Evolutionary conservation across 306 rosid genomes (phyloP).

Genomic region (Ziziphus jujuba): DNA sequence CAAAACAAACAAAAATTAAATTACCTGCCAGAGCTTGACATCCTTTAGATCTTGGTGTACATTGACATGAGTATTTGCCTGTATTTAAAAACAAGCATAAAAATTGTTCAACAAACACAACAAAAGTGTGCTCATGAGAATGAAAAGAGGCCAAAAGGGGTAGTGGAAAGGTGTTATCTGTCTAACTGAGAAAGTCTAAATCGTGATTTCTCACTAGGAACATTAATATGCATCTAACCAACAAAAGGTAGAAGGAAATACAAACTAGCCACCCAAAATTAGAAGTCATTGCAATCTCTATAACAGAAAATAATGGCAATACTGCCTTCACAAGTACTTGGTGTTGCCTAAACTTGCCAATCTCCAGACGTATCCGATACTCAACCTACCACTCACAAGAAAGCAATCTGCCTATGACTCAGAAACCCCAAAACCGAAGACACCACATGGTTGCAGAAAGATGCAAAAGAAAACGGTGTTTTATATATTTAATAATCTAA

Average conservation of each 20-base stretch:
- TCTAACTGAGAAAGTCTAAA: not conserved
- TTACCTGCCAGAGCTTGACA: slow-evolving; percentile 99
- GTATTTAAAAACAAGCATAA: slow-evolving; percentile 26
- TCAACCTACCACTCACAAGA: not conserved
- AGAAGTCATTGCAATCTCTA: too few species aligned
- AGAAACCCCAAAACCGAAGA: not conserved
- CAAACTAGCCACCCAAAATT: too few species aligned
- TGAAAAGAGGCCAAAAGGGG: too few species aligned
- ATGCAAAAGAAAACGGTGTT: not conserved
- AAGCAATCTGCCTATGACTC: not conserved
- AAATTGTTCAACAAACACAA: not conserved
- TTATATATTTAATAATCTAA: not conserved
- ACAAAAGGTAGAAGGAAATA: too few species aligned
- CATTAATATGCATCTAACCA: not conserved
- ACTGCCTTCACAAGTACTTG: not conserved
- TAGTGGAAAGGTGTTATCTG: too few species aligned
- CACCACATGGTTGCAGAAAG: not conserved
- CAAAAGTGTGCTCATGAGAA: too few species aligned
- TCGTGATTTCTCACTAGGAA: not conserved
- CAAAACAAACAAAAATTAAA: slow-evolving; percentile 20
- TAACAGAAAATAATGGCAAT: not conserved
- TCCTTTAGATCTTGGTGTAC: slow-evolving; percentile 83
- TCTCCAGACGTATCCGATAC: not conserved
- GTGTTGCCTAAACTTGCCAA: not conserved
- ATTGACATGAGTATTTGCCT: slow-evolving; percentile 94